Percentiles rank a stretch among this genome's conserved stretches.
These are phyloP conservation scores for Ustilago hordei DNA, from an alignment of 1,284 basidiomycete species.

Conservation along the genomic window DNA sequence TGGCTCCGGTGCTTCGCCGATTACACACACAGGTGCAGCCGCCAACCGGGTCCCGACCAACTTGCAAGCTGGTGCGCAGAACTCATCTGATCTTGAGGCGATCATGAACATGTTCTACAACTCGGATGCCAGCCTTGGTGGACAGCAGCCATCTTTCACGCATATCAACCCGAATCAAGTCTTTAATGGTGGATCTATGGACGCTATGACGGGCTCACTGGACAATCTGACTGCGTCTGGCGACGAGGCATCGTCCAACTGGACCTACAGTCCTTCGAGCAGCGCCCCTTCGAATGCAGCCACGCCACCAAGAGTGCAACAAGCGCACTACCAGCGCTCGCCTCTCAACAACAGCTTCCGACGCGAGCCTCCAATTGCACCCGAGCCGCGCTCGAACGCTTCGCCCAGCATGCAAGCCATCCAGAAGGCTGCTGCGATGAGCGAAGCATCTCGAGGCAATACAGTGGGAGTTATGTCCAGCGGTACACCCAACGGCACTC, in stretches of 20 bases:
- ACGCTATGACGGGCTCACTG: slow-evolving; percentile 30
- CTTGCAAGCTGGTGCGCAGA: slow-evolving; percentile 26
- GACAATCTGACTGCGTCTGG: slow-evolving; percentile 44
- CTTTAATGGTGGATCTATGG: slow-evolving; percentile 42
- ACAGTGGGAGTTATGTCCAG: slow-evolving; percentile 17
- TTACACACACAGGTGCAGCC: slow-evolving; percentile 5
- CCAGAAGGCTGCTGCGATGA: slow-evolving; percentile 39
- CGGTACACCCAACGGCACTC: slow-evolving; percentile 15
- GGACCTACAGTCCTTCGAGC: slow-evolving; percentile 62
- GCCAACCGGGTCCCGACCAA: slow-evolving; percentile 6
- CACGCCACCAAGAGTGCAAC: slow-evolving; percentile 47
- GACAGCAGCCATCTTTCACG: slow-evolving; percentile 53
- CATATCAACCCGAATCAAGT: slow-evolving; percentile 66
- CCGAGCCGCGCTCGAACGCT: slow-evolving; percentile 33
- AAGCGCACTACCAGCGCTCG: slow-evolving; percentile 52
- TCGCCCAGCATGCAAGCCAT: slow-evolving; percentile 45
- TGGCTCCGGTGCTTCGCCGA: slow-evolving; percentile 42
- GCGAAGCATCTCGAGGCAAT: slow-evolving; percentile 35
- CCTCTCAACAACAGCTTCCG: slow-evolving; percentile 34
- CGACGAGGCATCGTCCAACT: slow-evolving; percentile 55
- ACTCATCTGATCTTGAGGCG: slow-evolving; percentile 51
- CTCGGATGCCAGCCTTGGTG: slow-evolving; percentile 50
- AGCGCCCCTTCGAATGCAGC: slow-evolving; percentile 49
- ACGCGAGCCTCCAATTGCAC: slow-evolving; percentile 38
- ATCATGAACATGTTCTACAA: slow-evolving; percentile 68